A percentile compares a stretch with the other conserved stretches of the same genome.
Evolutionary conservation across 2,329 filamentous ascomycete genomes (phyloP).

Genomic region (Aspergillus thermomutatus): DNA sequence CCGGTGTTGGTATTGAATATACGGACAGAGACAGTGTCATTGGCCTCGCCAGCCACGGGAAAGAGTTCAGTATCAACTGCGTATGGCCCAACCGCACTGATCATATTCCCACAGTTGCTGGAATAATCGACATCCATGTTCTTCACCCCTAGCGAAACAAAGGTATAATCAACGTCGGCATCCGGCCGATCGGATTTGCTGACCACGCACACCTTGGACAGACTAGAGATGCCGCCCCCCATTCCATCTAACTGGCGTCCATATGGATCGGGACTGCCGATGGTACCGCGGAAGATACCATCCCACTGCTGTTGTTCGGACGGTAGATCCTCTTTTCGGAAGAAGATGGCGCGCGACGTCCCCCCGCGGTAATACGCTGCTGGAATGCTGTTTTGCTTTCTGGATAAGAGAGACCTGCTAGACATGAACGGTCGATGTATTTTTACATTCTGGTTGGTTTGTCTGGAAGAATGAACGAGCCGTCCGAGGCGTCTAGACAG

Average conservation of each 20-base stretch:
- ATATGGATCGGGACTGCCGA: slow-evolving; percentile 64
- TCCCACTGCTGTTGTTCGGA: slow-evolving; percentile 45
- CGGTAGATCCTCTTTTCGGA: slow-evolving; percentile 54
- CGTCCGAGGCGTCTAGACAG: neutral
- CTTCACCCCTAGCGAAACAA: slow-evolving; percentile 65
- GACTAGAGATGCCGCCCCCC: slow-evolving; percentile 65
- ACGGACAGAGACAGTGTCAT: slow-evolving; percentile 46
- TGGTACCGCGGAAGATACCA: slow-evolving; percentile 55
- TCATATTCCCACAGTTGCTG: slow-evolving; percentile 76
- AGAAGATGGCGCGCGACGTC: slow-evolving; percentile 65
- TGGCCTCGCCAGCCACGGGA: slow-evolving; percentile 5
- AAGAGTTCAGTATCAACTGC: slow-evolving; percentile 56
- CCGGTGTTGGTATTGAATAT: slow-evolving; percentile 70
- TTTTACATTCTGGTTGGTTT: neutral
- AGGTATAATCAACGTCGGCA: slow-evolving; percentile 67
- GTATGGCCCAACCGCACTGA: slow-evolving; percentile 62
- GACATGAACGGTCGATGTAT: neutral
- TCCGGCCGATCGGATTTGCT: slow-evolving; percentile 47
- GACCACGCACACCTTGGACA: slow-evolving; percentile 69
- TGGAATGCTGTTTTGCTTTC: slow-evolving; percentile 36
- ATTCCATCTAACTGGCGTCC: slow-evolving; percentile 70
- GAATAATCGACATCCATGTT: slow-evolving; percentile 61
- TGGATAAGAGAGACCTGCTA: slow-evolving; percentile 1
- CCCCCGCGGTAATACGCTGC: slow-evolving; percentile 65
- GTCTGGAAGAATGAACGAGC: neutral